Base-by-base conservation (phyloP, 73 alveolate genomes). In the Paraurostyla sp. region DNA sequence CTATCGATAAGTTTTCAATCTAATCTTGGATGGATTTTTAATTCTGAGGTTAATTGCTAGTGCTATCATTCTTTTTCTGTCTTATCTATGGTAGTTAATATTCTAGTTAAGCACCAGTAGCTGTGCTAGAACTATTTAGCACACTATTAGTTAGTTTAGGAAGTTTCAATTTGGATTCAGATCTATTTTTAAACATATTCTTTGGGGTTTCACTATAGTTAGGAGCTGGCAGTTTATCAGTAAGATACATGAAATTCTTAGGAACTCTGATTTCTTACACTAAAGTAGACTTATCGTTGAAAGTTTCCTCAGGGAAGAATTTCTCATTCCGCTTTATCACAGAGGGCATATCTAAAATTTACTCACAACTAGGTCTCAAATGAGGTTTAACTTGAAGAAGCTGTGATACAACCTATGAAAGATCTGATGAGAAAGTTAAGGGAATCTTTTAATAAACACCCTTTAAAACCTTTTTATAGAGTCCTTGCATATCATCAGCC, bases 401-500 rank as follows among this genome's bases (percentile, higher is more conserved):
- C 0, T 89, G 89, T 57, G 91, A 59, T 0, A 95, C 95, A 51
- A 95, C 80, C 50, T 87, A 80, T 42, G 92, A 71, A 15, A 95
- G 43, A 52, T 95, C 98, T 41, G 50, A 38, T 43, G 97, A 91
- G 42, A 85, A 95, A 56, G 86, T 92, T 4, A 87, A 75, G 36
- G 98, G 98, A 52, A 95, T 93, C 82, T 88, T 91, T 41, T 93
- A 92, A 94, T 94, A 95, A 25, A 75, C 51, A 0, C 98, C 98
- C 68, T 94, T 94, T 22, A 95, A 54, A 40, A 95, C 97, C 81
- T 93, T 93, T 71, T 94, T 94, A 62, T 94, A 95, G 9, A 95
- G 84, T 41, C 97, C 98, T 54, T 91, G 95, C 99, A 96, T 93
- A 76, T 97, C 97, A 73, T 96, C 98, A 33, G 99, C 99, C 92